Evolutionary conservation across 176 grass and related monocot genomes (phyloP).

Genomic region (Raddia guianensis): DNA sequence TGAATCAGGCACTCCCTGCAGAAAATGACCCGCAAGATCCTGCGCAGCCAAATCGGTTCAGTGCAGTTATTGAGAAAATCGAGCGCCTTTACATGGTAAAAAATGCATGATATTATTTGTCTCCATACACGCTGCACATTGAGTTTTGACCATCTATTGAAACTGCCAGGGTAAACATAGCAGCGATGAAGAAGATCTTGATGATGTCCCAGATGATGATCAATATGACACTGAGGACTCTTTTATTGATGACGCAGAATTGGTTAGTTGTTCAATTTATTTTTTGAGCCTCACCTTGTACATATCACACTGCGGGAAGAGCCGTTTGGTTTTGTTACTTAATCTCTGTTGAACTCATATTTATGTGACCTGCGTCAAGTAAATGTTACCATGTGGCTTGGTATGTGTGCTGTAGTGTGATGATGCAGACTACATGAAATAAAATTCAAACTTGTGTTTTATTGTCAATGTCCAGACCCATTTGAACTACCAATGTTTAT

Average conservation of each 20-base stretch:
- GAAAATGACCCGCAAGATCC: conserved; percentile 74
- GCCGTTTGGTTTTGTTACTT: conserved; percentile 19
- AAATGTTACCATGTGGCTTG: conserved; percentile 15
- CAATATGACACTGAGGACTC: conserved; percentile 99
- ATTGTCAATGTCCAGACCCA: neutral
- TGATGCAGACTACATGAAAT: conserved; percentile 21
- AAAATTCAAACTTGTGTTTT: conserved; percentile 11
- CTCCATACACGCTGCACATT: neutral
- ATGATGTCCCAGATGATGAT: conserved; percentile 92
- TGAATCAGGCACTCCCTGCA: conserved; percentile 54
- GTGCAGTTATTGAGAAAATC: conserved; percentile 98
- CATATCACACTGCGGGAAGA: neutral
- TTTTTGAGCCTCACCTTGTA: neutral
- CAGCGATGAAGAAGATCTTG: conserved; percentile 93
- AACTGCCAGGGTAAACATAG: conserved; percentile 87
- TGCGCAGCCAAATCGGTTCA: conserved; percentile 80
- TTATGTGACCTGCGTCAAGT: neutral
- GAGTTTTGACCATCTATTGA: conserved; percentile 34
- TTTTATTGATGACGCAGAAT: conserved; percentile 95
- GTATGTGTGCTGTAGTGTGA: conserved; percentile 3
- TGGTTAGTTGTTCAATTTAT: conserved; percentile 63
- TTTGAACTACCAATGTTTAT: conserved; percentile 9
- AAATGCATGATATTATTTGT: conserved; percentile 19
- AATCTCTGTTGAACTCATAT: conserved; percentile 21
- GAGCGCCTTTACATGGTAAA: conserved; percentile 97